Conservation (phyloP, 257 asterid genomes). For the Linaria vulgaris region DNA sequence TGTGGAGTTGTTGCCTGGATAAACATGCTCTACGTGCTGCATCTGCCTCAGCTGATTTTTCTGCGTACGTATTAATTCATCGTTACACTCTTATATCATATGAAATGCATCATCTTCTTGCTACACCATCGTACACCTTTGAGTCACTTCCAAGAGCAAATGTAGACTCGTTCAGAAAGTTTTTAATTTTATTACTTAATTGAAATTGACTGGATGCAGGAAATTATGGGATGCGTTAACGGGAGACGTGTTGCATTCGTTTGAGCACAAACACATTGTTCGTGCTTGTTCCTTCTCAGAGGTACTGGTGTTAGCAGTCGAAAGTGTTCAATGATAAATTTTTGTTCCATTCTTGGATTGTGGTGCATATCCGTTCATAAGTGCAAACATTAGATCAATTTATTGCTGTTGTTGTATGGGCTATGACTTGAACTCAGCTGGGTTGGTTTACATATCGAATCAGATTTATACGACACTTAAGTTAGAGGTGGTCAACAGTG, state of each 20-base stretch:
- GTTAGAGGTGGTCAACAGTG: no score
- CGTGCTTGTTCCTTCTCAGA: conserved; percentile 95
- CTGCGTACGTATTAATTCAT: conserved; percentile 84
- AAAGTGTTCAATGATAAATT: neutral
- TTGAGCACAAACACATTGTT: conserved; percentile 97
- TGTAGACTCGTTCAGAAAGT: neutral
- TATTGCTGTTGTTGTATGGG: neutral
- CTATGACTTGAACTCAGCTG: conserved; percentile 12
- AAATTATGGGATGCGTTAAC: conserved; percentile 96
- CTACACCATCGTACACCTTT: neutral
- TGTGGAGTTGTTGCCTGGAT: conserved; percentile 93
- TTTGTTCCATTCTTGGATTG: neutral
- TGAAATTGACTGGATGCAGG: conserved; percentile 47
- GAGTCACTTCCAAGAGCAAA: neutral
- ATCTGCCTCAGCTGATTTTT: conserved; percentile 96
- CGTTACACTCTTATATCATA: no score
- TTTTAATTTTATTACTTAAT: conserved; percentile 2
- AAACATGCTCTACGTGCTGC: conserved; percentile 92
- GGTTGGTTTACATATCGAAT: neutral
- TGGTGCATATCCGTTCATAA: conserved; percentile 8
- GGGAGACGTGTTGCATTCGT: conserved; percentile 89
- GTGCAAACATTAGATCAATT: conserved; percentile 5
- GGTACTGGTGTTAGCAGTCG: conserved; percentile 40
- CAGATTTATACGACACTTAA: no score
- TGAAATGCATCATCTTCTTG: neutral